Percentiles rank a stretch among this genome's conserved stretches.
Conservation (phyloP, 2,329 filamentous ascomycete species). For the Fusarium sp. region DNA sequence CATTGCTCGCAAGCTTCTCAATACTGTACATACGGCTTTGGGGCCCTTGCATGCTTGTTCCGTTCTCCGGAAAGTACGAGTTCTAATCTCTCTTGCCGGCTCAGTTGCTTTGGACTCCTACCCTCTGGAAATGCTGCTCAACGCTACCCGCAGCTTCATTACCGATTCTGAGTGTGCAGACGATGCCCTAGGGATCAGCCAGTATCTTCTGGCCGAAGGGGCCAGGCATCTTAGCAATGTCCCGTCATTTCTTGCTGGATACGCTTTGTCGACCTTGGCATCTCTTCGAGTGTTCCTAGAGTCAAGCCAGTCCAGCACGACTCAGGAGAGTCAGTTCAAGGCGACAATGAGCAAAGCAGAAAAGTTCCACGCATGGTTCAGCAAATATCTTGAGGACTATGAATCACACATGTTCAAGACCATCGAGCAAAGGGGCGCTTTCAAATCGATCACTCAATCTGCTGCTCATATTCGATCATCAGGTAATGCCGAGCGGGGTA, state of each 20-base stretch:
- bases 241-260: slow-evolving; percentile 83
- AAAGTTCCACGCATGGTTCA: slow-evolving; percentile 83
- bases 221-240: slow-evolving; percentile 70
- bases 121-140: slow-evolving; percentile 89
- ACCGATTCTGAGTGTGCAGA: slow-evolving; percentile 89
- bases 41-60: slow-evolving; percentile 90
- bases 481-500: slow-evolving; percentile 76
- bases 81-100: slow-evolving; percentile 84
- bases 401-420: slow-evolving; percentile 64
- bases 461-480: slow-evolving; percentile 74
- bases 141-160: slow-evolving; percentile 81
- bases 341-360: slow-evolving; percentile 81
- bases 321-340: slow-evolving; percentile 85
- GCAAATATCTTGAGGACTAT: slow-evolving; percentile 74
- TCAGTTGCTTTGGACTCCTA: slow-evolving; percentile 80
- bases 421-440: slow-evolving; percentile 65
- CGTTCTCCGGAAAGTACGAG: slow-evolving; percentile 84
- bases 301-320: slow-evolving; percentile 80
- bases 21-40: slow-evolving; percentile 83
- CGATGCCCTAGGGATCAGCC: slow-evolving; percentile 86
- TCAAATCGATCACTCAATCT: slow-evolving; percentile 74
- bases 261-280: slow-evolving; percentile 81
- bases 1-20: slow-evolving; percentile 81
- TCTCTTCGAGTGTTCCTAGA: slow-evolving; percentile 82
- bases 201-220: slow-evolving; percentile 83